These are phyloP conservation scores for Hygrocybe punicea DNA, from an alignment of 768 basidiomycete genomes.

Conservation along the genomic window DNA sequence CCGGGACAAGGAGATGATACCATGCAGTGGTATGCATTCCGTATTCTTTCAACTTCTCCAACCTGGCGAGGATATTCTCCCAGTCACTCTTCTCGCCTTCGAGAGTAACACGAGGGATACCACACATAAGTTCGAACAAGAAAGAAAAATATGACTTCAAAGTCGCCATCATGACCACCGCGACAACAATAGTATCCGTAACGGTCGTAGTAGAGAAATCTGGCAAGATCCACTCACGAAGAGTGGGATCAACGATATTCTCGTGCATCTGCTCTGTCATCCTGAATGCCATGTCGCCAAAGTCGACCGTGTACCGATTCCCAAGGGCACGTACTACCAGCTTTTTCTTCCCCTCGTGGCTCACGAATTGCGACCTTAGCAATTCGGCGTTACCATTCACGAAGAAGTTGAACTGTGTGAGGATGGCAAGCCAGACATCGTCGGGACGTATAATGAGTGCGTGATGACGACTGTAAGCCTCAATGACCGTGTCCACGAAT, in stretches of 20 bases:
- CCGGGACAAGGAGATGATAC: constrained; percentile 34
- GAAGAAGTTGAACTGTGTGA: constrained; percentile 36
- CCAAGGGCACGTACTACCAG: constrained; percentile 22
- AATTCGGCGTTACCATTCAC: constrained; percentile 31
- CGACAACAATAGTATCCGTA: constrained; percentile 27
- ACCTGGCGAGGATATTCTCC: constrained; percentile 25
- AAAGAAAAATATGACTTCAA: constrained; percentile 32
- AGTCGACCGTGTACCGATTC: constrained; percentile 27
- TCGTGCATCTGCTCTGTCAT: constrained; percentile 28
- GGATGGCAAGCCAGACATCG: constrained; percentile 40
- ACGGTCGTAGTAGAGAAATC: constrained; percentile 35
- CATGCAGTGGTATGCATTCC: constrained; percentile 31
- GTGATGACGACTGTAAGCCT: constrained; percentile 33
- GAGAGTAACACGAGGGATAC: constrained; percentile 38
- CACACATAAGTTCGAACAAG: constrained; percentile 25
- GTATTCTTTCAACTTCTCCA: constrained; percentile 33
- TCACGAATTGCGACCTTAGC: constrained; percentile 33
- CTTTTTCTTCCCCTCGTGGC: constrained; percentile 31
- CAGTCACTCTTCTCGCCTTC: constrained; percentile 34
- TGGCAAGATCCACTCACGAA: constrained; percentile 36
- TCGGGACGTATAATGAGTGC: constrained; percentile 20
- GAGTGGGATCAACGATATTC: constrained; percentile 19
- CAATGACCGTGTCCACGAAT: constrained; percentile 35
- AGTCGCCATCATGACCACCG: constrained; percentile 34
- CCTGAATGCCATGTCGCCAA: constrained; percentile 26